These are phyloP conservation scores for Neurospora sp. DNA, from an alignment of 2,329 filamentous ascomycete genomes.

Conservation along the genomic window DNA sequence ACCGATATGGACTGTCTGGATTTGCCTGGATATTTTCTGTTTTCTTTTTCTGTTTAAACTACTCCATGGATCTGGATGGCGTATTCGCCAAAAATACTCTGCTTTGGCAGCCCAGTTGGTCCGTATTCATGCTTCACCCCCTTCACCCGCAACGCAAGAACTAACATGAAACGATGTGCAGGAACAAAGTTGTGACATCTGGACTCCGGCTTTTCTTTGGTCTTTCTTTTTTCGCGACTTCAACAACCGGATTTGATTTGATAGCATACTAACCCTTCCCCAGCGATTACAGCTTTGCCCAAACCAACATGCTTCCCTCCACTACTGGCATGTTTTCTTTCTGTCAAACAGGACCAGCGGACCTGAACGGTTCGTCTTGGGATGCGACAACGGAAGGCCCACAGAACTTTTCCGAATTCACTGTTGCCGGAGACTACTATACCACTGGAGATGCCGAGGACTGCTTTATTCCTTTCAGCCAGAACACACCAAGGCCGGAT, in stretches of 20 bases:
- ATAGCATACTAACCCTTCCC: conserved; percentile 45
- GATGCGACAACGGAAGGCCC: conserved; percentile 45
- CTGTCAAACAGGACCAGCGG: conserved; percentile 50
- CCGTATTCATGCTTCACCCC: conserved; percentile 20
- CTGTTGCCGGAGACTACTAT: conserved; percentile 38
- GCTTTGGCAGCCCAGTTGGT: conserved; percentile 20
- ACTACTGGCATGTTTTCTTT: conserved; percentile 45
- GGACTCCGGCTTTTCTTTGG: conserved; percentile 19
- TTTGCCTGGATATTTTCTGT: not conserved
- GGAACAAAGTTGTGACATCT: conserved; percentile 49
- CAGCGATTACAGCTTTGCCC: conserved; percentile 48
- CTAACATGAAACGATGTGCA: conserved; percentile 28
- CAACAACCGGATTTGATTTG: conserved; percentile 16
- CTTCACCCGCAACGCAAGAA: conserved; percentile 9
- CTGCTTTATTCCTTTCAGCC: conserved; percentile 43
- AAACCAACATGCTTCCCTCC: conserved; percentile 41
- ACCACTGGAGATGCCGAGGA: conserved; percentile 43
- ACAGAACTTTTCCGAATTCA: conserved; percentile 49
- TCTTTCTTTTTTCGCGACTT: conserved; percentile 20
- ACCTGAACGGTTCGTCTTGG: conserved; percentile 46
- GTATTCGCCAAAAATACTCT: not conserved
- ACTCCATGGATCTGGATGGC: not conserved
- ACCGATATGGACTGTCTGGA: not conserved
- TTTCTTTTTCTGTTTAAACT: not conserved
- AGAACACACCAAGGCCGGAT: conserved; percentile 43